Evolutionary conservation across 306 rosid species (phyloP).

Genomic region (Prosopis cineraria): DNA sequence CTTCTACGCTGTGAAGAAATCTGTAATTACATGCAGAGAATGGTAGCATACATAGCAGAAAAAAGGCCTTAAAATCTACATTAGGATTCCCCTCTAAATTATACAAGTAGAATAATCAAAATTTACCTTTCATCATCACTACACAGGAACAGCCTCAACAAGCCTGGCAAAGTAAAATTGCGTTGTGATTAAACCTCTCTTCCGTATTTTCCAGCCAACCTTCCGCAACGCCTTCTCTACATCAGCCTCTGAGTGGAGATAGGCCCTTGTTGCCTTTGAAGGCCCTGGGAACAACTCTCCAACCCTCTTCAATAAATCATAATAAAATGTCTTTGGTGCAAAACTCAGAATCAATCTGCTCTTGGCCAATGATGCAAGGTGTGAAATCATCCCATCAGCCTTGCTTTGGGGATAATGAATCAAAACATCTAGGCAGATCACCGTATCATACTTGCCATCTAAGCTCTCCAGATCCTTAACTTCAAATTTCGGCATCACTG

Average conservation of each 20-base stretch:
- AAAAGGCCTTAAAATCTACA: slow-evolving; percentile 50
- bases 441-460: slow-evolving; percentile 76
- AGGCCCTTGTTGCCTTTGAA: slow-evolving; percentile 94
- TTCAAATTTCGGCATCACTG: slow-evolving; percentile 67
- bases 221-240: slow-evolving; percentile 75
- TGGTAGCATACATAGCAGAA: slow-evolving; percentile 32
- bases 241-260: slow-evolving; percentile 89
- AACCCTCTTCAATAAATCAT: slow-evolving; percentile 77
- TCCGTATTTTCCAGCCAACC: slow-evolving; percentile 88
- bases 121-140: slow-evolving; percentile 43
- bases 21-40: slow-evolving; percentile 39
- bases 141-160: slow-evolving; percentile 90
- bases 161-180: slow-evolving; percentile 92
- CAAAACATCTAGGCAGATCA: slow-evolving; percentile 84
- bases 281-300: slow-evolving; percentile 99
- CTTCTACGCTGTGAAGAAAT: slow-evolving; percentile 28
- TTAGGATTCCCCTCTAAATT: slow-evolving; percentile 43
- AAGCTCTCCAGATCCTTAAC: slow-evolving; percentile 91
- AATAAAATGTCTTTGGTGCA: slow-evolving; percentile 89
- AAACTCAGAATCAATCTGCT: slow-evolving; percentile 82
- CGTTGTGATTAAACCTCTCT: slow-evolving; percentile 76
- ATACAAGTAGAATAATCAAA: slow-evolving; percentile 38
- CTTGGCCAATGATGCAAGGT: slow-evolving; percentile 84
- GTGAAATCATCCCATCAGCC: slow-evolving; percentile 91
- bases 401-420: slow-evolving; percentile 91